phyloP scores from a whole-genome alignment of 768 basidiomycete genomes.

The Hebeloma cylindrosporum region DNA sequence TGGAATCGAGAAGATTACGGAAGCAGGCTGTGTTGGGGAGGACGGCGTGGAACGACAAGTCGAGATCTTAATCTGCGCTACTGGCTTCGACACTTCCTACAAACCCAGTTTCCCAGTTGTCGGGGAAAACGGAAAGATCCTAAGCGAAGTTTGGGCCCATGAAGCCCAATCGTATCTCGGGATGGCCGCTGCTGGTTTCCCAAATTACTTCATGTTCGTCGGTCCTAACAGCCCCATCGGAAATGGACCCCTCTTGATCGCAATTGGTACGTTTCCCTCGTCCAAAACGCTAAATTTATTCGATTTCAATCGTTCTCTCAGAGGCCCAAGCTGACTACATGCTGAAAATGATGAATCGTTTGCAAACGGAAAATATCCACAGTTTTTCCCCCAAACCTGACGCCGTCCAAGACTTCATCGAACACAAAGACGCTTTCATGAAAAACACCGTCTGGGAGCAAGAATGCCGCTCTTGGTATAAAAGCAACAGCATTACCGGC shows the following conservation, averaged over 20 bases:
- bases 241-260: slow-evolving; percentile 33
- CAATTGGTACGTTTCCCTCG: slow-evolving; percentile 27
- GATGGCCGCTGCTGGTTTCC: slow-evolving; percentile 31
- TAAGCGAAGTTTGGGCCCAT: slow-evolving; percentile 33
- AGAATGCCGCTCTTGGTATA: slow-evolving; percentile 37
- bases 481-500: slow-evolving; percentile 24
- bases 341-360: slow-evolving; percentile 33
- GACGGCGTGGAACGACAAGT: slow-evolving; percentile 32
- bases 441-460: slow-evolving; percentile 32
- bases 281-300: neutral
- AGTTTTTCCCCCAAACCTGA: slow-evolving; percentile 35
- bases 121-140: slow-evolving; percentile 24
- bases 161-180: slow-evolving; percentile 33
- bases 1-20: slow-evolving; percentile 28
- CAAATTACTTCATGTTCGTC: slow-evolving; percentile 33
- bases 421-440: slow-evolving; percentile 34
- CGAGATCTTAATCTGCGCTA: slow-evolving; percentile 39
- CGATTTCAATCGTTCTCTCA: slow-evolving; percentile 8
- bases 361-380: slow-evolving; percentile 37
- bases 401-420: slow-evolving; percentile 34
- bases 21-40: slow-evolving; percentile 26
- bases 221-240: slow-evolving; percentile 37
- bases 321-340: slow-evolving; percentile 36
- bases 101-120: slow-evolving; percentile 34
- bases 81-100: slow-evolving; percentile 37